phyloP scores from a whole-genome alignment of 73 alveolate species.

The Paramecium sonneborni region DNA sequence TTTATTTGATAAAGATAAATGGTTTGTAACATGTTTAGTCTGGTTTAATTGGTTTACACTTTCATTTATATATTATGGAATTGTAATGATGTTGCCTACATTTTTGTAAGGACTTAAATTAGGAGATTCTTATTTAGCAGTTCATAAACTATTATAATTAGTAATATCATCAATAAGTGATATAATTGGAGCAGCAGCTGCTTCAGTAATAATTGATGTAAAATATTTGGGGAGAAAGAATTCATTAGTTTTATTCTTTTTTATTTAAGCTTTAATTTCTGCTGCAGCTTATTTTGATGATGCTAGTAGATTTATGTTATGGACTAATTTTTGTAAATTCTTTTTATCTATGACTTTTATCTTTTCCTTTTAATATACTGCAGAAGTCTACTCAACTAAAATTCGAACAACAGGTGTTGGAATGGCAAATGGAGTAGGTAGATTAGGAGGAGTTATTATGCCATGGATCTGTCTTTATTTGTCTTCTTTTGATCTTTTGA shows the following conservation, averaged over 20 bases:
- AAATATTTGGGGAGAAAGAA: slow-evolving; percentile 61
- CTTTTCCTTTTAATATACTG: slow-evolving; percentile 36
- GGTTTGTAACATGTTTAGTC: slow-evolving; percentile 3
- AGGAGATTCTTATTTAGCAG: slow-evolving; percentile 2
- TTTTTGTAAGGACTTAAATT: background rate
- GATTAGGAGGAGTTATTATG: slow-evolving; percentile 60
- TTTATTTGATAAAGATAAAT: slow-evolving; percentile 47
- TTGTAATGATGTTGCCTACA: slow-evolving; percentile 57
- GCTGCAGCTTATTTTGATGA: slow-evolving; percentile 44
- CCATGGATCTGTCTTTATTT: slow-evolving; percentile 42
- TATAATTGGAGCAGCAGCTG: slow-evolving; percentile 51
- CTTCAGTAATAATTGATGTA: slow-evolving; percentile 53
- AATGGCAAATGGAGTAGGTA: slow-evolving; percentile 58
- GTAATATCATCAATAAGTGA: slow-evolving; percentile 51
- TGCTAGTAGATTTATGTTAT: slow-evolving; percentile 51
- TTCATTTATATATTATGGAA: slow-evolving; percentile 57
- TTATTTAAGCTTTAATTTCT: slow-evolving; percentile 40
- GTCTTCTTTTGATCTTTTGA: background rate
- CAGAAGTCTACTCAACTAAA: slow-evolving; percentile 64
- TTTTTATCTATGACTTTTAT: slow-evolving; percentile 57
- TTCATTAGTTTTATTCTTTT: slow-evolving; percentile 48
- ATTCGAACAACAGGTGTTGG: slow-evolving; percentile 65
- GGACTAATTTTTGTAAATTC: slow-evolving; percentile 61
- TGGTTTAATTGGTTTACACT: slow-evolving; percentile 65
- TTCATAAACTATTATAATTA: background rate